Conservation (phyloP, 2,329 filamentous ascomycete genomes). For the Aspergillus aculeatus region DNA sequence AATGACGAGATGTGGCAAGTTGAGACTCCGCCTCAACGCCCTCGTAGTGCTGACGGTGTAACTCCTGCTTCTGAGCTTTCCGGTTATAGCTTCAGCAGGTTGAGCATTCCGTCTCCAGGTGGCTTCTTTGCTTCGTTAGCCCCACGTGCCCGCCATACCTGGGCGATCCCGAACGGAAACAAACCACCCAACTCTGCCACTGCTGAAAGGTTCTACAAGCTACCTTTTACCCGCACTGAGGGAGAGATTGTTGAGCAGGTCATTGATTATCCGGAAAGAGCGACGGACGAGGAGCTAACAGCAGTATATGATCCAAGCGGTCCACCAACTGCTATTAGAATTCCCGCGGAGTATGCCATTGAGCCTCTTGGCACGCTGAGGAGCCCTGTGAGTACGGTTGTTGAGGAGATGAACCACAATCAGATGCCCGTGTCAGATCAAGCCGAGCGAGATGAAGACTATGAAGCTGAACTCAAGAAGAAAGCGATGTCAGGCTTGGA, state of each 20-base stretch:
- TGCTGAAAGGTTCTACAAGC: conserved; percentile 88
- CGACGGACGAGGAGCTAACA: conserved; percentile 33
- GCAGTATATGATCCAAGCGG: conserved; percentile 33
- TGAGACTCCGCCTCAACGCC: conserved; percentile 51
- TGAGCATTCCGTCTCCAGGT: conserved; percentile 87
- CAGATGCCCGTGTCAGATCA: conserved; percentile 55
- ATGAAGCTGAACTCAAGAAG: conserved; percentile 70
- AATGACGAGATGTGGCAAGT: conserved; percentile 65
- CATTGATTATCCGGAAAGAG: conserved; percentile 56
- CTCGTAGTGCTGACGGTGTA: conserved; percentile 43
- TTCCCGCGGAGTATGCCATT: conserved; percentile 41
- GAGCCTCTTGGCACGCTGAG: conserved; percentile 22
- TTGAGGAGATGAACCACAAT: conserved; percentile 49
- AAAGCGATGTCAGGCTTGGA: conserved; percentile 72
- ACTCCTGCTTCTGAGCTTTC: conserved; percentile 58
- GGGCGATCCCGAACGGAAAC: conserved; percentile 63
- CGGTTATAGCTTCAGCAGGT: conserved; percentile 69
- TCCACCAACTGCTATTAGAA: conserved; percentile 48
- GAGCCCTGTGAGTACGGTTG: conserved; percentile 28
- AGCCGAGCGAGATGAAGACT: conserved; percentile 69
- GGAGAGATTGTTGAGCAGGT: conserved; percentile 63
- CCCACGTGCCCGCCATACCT: conserved; percentile 73
- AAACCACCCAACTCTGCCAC: conserved; percentile 77
- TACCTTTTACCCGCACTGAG: conserved; percentile 65
- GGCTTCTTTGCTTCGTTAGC: conserved; percentile 88